Evolutionary conservation across 2,329 filamentous ascomycete genomes (phyloP), one percentile per base, ranked within the genome.

Genomic region (Leptographium lundbergii): DNA sequence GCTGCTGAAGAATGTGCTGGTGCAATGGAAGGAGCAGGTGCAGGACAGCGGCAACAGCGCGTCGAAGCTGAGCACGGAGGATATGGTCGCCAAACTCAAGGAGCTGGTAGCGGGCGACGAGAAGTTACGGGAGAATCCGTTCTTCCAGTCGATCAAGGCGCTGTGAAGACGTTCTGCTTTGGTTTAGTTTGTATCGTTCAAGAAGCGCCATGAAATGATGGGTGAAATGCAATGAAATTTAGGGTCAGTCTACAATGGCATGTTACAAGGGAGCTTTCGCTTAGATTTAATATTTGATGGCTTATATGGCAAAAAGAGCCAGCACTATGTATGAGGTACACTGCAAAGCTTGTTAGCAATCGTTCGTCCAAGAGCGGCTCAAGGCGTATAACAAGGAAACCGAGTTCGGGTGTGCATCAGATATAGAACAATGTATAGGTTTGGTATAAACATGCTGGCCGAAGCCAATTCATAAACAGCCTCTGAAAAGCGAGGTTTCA

Each of bases 11-110:
- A 81, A 86, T 54, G 79, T 96, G 68, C 74, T 99, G 60, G 74
- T 87, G 48, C 81, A 84, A 69, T 99, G 94, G 94, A 96, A 95
- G 77, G 79, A 82, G 57, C 86, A 92, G 69, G 81, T 84, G 13
- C 74, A 81, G 60, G 47, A 17, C 24, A 54, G 54, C 32, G 36
- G 54, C 22, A 47, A 81, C 6, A 54, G 78, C 34, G 70, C 48
- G 24, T 29, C 48, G 24, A 29, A 75, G 4, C 75, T 90, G 77
- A 84, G 75, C 60, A 84, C 84, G 65, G 85, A 88, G 64, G 85
- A 95, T 69, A 91, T 94, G 77, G 82, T 92, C 9, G 77, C 80
- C 63, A 81, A 84, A 65, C 84, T 97, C 80, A 86, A 82, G 70
- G 88, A 91, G 66, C 72, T 97, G 66, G 89, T 97, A 4, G 80